phyloP scores from a whole-genome alignment of 495 filamentous ascomycete species.

The Penicillium manginii region DNA sequence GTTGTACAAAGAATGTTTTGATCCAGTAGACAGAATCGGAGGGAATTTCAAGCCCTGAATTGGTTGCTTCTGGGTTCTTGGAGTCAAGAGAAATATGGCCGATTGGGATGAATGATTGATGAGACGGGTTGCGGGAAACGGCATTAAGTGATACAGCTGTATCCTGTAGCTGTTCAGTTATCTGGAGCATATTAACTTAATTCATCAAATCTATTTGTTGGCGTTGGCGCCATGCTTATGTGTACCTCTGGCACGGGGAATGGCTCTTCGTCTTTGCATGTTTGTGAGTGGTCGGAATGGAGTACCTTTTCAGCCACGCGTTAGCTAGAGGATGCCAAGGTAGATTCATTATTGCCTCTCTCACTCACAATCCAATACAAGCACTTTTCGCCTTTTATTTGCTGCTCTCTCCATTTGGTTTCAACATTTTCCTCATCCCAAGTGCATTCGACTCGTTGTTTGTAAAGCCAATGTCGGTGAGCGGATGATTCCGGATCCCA shows the following conservation, averaged over 20 bases:
- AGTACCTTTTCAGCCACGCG: slow-evolving; percentile 9
- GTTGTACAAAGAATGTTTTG: slow-evolving; percentile 31
- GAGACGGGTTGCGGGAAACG: slow-evolving; percentile 19
- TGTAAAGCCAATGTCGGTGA: slow-evolving; percentile 20
- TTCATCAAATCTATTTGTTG: neutral
- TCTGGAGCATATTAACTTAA: slow-evolving; percentile 8
- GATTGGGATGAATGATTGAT: slow-evolving; percentile 23
- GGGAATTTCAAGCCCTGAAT: slow-evolving; percentile 23
- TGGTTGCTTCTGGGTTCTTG: slow-evolving; percentile 20
- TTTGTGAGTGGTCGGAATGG: slow-evolving; percentile 13
- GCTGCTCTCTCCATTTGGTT: slow-evolving; percentile 19
- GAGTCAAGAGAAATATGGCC: slow-evolving; percentile 38
- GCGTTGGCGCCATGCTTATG: neutral
- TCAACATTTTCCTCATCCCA: slow-evolving; percentile 31
- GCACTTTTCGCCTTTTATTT: slow-evolving; percentile 27
- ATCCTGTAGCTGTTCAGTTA: slow-evolving; percentile 18
- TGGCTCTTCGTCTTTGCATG: neutral
- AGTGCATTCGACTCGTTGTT: slow-evolving; percentile 27
- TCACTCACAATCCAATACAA: slow-evolving; percentile 37
- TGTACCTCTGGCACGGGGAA: neutral
- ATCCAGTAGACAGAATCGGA: slow-evolving; percentile 30
- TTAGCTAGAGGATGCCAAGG: too few relatives aligned
- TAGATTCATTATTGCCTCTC: too few relatives aligned
- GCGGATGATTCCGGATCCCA: slow-evolving; percentile 25
- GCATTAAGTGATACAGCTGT: slow-evolving; percentile 29